A percentile compares a stretch with the other conserved stretches of the same genome.
These are phyloP conservation scores for Apium graveolens DNA, from an alignment of 129 eudicot species.

Conservation along the genomic window DNA sequence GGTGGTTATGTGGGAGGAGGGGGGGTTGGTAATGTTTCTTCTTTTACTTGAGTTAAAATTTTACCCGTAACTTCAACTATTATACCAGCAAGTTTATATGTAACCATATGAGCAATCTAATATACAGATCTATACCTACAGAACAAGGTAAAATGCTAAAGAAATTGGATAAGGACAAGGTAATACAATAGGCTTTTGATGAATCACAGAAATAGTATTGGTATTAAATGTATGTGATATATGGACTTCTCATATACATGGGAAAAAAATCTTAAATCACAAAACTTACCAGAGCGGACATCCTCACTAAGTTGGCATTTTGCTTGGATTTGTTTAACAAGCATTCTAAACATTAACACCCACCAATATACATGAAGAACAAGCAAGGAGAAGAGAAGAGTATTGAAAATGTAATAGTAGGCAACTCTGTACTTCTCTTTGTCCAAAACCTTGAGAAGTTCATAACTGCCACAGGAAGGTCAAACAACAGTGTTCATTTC, in stretches of 20 bases:
- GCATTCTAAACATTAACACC: conserved; percentile 74
- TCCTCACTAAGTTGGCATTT: conserved; percentile 71
- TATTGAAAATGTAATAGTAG: conserved; percentile 70
- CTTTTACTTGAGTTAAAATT: too few species aligned
- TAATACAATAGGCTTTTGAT: neutral
- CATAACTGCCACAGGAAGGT: conserved; percentile 41
- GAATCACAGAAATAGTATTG: neutral
- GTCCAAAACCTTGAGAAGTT: conserved; percentile 46
- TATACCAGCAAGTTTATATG: neutral
- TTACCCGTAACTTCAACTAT: neutral
- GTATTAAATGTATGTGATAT: neutral
- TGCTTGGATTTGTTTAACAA: conserved; percentile 73
- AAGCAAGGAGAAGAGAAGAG: conserved; percentile 58
- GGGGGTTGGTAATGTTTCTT: too few species aligned
- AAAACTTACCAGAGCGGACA: conserved; percentile 73
- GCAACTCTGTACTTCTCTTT: conserved; percentile 45
- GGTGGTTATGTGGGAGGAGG: neutral
- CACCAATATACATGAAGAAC: conserved; percentile 87
- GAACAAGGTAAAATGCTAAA: neutral
- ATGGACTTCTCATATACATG: too few species aligned
- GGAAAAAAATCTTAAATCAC: neutral
- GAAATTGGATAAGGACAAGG: neutral
- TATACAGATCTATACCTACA: neutral
- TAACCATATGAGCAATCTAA: neutral
- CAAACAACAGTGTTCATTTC: neutral